Base-by-base conservation (phyloP, 495 filamentous ascomycete genomes). In the Delitschia confertaspora region DNA sequence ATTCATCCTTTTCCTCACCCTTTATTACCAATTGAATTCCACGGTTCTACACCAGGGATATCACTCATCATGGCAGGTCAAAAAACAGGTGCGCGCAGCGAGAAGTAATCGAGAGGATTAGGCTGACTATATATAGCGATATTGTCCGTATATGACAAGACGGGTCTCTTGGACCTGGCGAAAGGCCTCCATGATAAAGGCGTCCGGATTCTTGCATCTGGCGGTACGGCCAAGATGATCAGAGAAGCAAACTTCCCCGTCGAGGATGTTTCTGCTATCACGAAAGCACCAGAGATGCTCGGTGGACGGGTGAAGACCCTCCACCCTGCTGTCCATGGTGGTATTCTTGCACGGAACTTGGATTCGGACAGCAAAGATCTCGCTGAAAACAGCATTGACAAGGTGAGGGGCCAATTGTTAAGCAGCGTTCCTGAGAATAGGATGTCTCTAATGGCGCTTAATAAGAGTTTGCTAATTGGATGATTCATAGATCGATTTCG, bases 61-160 rank as follows among this genome's bases (percentile, higher is more conserved):
- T n/a, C n/a, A n/a, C n/a, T 33, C 48, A 46, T 36, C 25, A 51
- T 51, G 48, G 41, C 18, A 10, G 36, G 42, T 9, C 49, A 47
- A 22, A 53, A 47, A 30, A 53, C 49, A 23, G 49, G 49, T 53
- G 39, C 16, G 31, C 16, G 3, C 7, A 9, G 21, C 14, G 20
- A 2, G n/a, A n/a, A n/a, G n/a, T n/a, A n/a, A n/a, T n/a, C n/a
- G n/a, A n/a, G n/a, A n/a, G n/a, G n/a, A n/a, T n/a, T n/a, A n/a
- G n/a, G 17, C 19, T 44, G 21, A 35, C 26, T 17, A 8, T 13
- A 17, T 3, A 9, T 34, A 81, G 91, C 91, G 30, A 96, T 98
- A 58, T 75, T 98, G 58, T 95, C 88, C 53, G 93, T 96, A 71
- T 96, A 88, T 61, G 84, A 98, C 71, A 98, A 98, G 81, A 95